These are phyloP conservation scores for Jackrogersella multiformis DNA, from an alignment of 495 filamentous ascomycete species.

Conservation along the genomic window DNA sequence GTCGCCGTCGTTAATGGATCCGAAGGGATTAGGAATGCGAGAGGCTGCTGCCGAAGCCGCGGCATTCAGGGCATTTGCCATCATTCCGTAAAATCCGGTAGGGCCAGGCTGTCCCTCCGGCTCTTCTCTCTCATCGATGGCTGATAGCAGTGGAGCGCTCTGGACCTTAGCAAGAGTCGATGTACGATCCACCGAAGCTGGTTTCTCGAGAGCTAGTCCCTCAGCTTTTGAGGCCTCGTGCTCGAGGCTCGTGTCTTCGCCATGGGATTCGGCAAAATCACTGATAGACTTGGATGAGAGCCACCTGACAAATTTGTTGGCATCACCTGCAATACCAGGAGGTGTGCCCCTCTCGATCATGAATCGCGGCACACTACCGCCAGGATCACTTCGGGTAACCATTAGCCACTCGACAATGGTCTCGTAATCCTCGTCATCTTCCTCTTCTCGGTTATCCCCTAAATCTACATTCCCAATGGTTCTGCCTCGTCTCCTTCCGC, in stretches of 20 bases:
- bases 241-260: constrained; percentile 31
- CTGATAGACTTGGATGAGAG: constrained; percentile 65
- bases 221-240: constrained; percentile 24
- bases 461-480: constrained; percentile 26
- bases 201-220: constrained; percentile 22
- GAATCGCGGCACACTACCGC: constrained; percentile 90
- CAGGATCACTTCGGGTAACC: constrained; percentile 94
- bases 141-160: constrained; percentile 2
- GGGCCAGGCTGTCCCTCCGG: constrained; percentile 56
- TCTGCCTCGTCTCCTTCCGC: constrained; percentile 29
- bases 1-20: constrained; percentile 44
- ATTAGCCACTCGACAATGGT: constrained; percentile 91
- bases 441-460: constrained; percentile 43
- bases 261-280: constrained; percentile 46
- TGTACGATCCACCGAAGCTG: constrained; percentile 8
- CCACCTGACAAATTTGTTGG: constrained; percentile 88
- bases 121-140: constrained; percentile 35
- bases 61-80: constrained; percentile 54
- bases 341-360: constrained; percentile 95
- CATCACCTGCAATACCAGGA: constrained; percentile 80
- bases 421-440: constrained; percentile 62
- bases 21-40: constrained; percentile 46
- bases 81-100: constrained; percentile 62
- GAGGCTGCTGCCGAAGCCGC: constrained; percentile 55
- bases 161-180: constrained; percentile 8